Percentiles rank a stretch among this genome's conserved stretches.
phyloP scores from a whole-genome alignment of 2,329 filamentous ascomycete genomes.

The Talaromyces amestolkiae region DNA sequence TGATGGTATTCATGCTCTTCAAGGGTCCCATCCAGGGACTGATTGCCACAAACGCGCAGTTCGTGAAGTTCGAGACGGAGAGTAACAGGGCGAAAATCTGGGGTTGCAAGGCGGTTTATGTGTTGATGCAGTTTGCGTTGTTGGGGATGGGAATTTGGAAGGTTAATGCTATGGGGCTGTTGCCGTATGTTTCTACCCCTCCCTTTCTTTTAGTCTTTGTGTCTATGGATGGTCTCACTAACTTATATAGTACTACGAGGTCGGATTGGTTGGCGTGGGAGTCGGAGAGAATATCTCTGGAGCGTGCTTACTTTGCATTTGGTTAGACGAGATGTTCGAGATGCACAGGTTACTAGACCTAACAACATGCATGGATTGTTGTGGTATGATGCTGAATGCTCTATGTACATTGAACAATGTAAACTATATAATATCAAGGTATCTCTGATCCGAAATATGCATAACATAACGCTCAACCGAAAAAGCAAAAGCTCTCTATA shows the following conservation, averaged over 20 bases:
- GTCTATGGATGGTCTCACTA: conserved; percentile 29
- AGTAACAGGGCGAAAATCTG: conserved; percentile 71
- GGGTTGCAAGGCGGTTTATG: conserved; percentile 81
- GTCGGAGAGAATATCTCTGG: conserved; percentile 65
- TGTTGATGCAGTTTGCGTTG: conserved; percentile 80
- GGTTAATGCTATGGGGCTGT: conserved; percentile 89
- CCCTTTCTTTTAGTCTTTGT: conserved; percentile 3
- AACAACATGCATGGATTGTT: background rate
- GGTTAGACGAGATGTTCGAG: conserved; percentile 22
- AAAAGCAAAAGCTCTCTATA: background rate
- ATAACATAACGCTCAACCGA: background rate
- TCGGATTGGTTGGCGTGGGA: conserved; percentile 99
- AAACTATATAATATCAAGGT: background rate
- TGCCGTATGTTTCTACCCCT: conserved; percentile 65
- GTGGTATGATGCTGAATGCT: background rate
- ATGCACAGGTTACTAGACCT: background rate
- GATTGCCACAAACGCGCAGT: conserved; percentile 78
- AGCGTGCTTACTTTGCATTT: conserved; percentile 64
- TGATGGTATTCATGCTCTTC: conserved; percentile 99
- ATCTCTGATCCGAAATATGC: conserved; percentile 1
- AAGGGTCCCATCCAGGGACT: conserved; percentile 90
- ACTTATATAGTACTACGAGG: conserved; percentile 69
- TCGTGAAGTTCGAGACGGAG: conserved; percentile 84
- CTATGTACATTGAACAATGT: background rate
- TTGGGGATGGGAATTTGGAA: conserved; percentile 91